A percentile compares a stretch with the other conserved stretches of the same genome.
These are phyloP conservation scores for Blastocystis hominis DNA, from an alignment of 352 stramenopile genomes.

Conservation along the genomic window DNA sequence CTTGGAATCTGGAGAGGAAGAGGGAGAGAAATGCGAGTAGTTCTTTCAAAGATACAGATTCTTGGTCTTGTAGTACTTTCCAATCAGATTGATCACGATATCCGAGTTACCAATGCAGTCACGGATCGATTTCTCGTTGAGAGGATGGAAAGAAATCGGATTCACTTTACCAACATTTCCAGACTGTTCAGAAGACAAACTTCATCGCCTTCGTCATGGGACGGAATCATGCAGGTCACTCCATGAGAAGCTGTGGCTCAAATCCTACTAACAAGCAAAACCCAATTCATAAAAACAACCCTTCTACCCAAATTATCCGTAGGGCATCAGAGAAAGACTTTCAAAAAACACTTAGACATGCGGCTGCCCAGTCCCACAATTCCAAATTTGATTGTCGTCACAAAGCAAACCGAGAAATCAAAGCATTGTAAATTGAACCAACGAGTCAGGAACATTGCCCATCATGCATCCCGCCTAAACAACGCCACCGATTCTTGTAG, in stretches of 20 bases:
- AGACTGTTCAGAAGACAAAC: slow-evolving; percentile 81
- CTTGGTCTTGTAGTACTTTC: too few species aligned
- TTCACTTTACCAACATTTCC: slow-evolving; percentile 81
- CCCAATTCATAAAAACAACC: not conserved
- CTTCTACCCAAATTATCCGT: slow-evolving; percentile 2
- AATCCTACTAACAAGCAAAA: not conserved
- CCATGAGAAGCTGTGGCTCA: too few species aligned
- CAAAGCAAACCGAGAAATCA: too few species aligned
- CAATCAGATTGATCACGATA: slow-evolving; percentile 89
- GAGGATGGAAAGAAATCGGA: slow-evolving; percentile 71
- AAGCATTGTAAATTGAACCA: too few species aligned
- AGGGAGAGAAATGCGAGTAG: slow-evolving; percentile 63
- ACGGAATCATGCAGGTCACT: slow-evolving; percentile 73
- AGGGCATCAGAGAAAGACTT: not conserved
- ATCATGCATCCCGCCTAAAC: too few species aligned
- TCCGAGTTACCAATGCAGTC: slow-evolving; percentile 76
- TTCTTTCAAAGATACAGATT: not conserved
- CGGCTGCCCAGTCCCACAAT: not conserved
- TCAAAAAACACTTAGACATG: not conserved
- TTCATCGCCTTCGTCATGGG: slow-evolving; percentile 81
- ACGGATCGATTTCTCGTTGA: slow-evolving; percentile 66
- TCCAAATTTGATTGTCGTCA: too few species aligned
- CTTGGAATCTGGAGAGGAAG: too few species aligned
- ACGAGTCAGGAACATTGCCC: too few species aligned
- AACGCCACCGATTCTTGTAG: too few species aligned